Evolutionary conservation across 768 basidiomycete genomes (phyloP), one percentile per base, ranked within the genome.

Genomic region (Xerocomus potaroensis): DNA sequence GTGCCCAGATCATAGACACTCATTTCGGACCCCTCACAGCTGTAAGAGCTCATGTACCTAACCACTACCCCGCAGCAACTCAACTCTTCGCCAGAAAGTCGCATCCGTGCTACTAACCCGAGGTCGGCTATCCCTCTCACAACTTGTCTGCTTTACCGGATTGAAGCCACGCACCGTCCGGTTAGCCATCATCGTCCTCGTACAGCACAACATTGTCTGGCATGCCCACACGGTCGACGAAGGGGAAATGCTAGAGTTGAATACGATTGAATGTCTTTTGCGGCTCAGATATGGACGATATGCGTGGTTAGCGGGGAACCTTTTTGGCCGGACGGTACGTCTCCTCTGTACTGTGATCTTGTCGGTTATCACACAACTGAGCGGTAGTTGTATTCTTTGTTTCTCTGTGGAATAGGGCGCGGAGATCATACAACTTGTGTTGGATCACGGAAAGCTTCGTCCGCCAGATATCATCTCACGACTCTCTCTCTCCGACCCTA

Each of bases 171-270:
- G 83, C 21, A 80, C 75, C 1, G 77, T 84, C 12, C 81, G 86
- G 43, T 81, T 83, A 22, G 76, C 81, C 16, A 69, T 94, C 16
- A 71, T 96, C 36, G 78, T 85, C 36, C 77, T 97, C 43, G 75
- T 94, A 15, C 94, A 97, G 62, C 94, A 97, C 62, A 93, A 96
- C 66, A 67, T 96, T 35, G 72, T 94, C 35, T 93, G 91, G 88
- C 89, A 92, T 60, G 78, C 84, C 8, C 76, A 77, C 31, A 76
- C 76, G 5, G 82, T 83, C 8, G 80, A 82, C n/a, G 84, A 81
- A 33, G 80, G 78, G 5, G 87, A 86, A 52, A 77, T 87, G 47
- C 73, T 88, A 39, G 92, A 96, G 63, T 72, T 95, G 52, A 91
- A 92, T 58, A 69, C 81, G 12, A 79, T 86, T 44, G 91, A 92